Conservation (phyloP, 768 basidiomycete genomes). For the Lenzites betulinus region DNA sequence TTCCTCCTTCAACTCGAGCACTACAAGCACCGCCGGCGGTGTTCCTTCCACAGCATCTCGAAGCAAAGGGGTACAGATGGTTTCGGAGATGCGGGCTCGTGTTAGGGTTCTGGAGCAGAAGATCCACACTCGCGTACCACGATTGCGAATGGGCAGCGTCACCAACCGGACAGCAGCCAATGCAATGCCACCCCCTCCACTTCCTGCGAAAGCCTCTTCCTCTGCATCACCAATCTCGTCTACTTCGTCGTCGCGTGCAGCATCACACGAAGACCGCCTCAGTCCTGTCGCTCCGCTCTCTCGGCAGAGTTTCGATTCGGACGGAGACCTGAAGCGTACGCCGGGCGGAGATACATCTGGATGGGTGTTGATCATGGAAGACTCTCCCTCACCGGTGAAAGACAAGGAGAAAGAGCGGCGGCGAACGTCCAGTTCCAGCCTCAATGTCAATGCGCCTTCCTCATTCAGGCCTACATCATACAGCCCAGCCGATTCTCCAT, state of each 20-base stretch:
- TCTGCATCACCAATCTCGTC: slow-evolving; percentile 25
- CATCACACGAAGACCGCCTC: slow-evolving; percentile 33
- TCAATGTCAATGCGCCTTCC: slow-evolving; percentile 49
- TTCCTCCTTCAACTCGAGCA: slow-evolving; percentile 35
- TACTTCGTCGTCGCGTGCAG: slow-evolving; percentile 23
- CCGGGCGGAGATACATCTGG: slow-evolving; percentile 66
- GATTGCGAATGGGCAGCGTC: slow-evolving; percentile 79
- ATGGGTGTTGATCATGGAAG: slow-evolving; percentile 91
- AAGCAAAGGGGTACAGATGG: slow-evolving; percentile 89
- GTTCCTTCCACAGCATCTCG: slow-evolving; percentile 52
- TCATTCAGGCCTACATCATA: slow-evolving; percentile 52
- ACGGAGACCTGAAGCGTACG: slow-evolving; percentile 44
- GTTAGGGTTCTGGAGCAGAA: slow-evolving; percentile 83
- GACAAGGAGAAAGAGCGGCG: slow-evolving; percentile 56
- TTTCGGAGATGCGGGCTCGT: slow-evolving; percentile 86
- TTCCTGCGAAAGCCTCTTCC: slow-evolving; percentile 20
- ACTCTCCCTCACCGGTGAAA: slow-evolving; percentile 71
- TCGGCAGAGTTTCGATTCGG: slow-evolving; percentile 27
- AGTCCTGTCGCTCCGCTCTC: slow-evolving; percentile 20
- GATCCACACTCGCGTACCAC: slow-evolving; percentile 84
- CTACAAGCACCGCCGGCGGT: slow-evolving; percentile 29
- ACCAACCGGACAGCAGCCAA: slow-evolving; percentile 53
- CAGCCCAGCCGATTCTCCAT: slow-evolving; percentile 44
- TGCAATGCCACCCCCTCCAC: slow-evolving; percentile 30
- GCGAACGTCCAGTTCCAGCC: slow-evolving; percentile 68